Base-by-base conservation (phyloP, 345 rosid species). In the Populus tremula region DNA sequence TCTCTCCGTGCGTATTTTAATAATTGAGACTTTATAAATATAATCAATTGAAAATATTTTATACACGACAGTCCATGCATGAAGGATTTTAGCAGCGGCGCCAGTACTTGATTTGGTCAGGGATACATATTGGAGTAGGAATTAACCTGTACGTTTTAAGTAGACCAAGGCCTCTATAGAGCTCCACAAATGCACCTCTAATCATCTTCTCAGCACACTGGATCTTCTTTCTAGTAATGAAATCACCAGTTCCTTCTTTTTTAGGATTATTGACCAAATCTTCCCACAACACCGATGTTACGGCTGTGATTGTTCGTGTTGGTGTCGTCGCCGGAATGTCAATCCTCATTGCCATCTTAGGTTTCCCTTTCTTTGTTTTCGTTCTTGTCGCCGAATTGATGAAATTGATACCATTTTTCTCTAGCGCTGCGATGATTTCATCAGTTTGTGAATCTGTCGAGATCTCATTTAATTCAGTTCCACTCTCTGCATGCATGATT, bases 141-240 rank as follows among this genome's bases (percentile, higher is more conserved):
- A 50, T 29, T 14, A 67, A 79, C 99, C 99, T 90, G 87, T 86
- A 91, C 66, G 91, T 92, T 78, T 90, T 92, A 3, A 96, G 82
- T 2, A 96, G 85, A 70, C 90, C 89, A 74, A 96, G 97, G 62
- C 94, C 98, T 65, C 83, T 82, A 50, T 92, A 96, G 73, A 96
- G 94, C 85, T 93, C 99, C 13, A 96, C 95, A 76, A 88, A 93
- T 0, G 99, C 99, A 21, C 92, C 84, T 45, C 99, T 71, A 29
- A 96, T 92, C 91, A 87, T 91, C 78, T 96, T 96, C 85, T 90
- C 94, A 0, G 98, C 99, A 27, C 93, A 87, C 35, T 92, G 94
- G 27, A 96, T 86, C 77, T 96, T 93, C 87, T 91, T 96, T 25
- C 86, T 81, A 69, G 69, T 90, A n/a, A 92, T 77, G 78, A 86